Base-by-base conservation (phyloP, 2,329 filamentous ascomycete genomes). In the Pseudogymnoascus sp. region DNA sequence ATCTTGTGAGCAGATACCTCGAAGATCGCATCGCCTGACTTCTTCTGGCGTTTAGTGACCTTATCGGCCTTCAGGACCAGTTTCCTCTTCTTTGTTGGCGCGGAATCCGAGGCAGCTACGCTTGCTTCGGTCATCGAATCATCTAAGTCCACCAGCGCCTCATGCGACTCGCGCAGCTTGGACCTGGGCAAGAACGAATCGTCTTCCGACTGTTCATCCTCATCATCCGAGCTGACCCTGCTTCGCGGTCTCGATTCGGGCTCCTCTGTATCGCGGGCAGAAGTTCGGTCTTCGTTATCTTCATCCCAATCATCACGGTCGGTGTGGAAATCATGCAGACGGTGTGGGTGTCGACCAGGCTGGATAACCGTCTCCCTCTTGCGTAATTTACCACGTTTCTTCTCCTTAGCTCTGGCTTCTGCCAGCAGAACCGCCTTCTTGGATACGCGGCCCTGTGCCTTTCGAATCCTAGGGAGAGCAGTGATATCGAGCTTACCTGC, bases 231-330 rank as follows among this genome's bases (percentile, higher is more conserved):
- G 71, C 82, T 85, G 80, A 87, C 83, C 43, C 89, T 90, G 74
- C 90, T 96, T 49, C 87, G 86, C 59, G 89, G 89, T 43, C 89
- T 85, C 66, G 90, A 96, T 65, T 95, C 93, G 36, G 87, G 86
- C 67, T 95, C 93, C 72, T 96, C 93, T 0, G 90, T 96, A 72
- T 93, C 91, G 53, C 88, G 82, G 11, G 84, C 85, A 11, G 88
- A 85, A 36, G 84, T 88, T 60, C 81, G 77, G 56, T 84, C 84
- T 66, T 85, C 83, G 1, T 75, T 78, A 63, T 97, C 92, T 68
- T 96, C 93, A 67, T 96, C 93, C 0, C 91, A 96, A 73, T 97
- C 91, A n/a, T 83, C 83, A 38, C 89, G 89, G 43, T 91, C 88
- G 66, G 89, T 89, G 66, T 88, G 85, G 71, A 89, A 84, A 67